A percentile compares a stretch with the other conserved stretches of the same genome.
These are phyloP conservation scores for Nigrograna mackinnonii DNA, from an alignment of 2,329 filamentous ascomycete genomes.

Conservation along the genomic window DNA sequence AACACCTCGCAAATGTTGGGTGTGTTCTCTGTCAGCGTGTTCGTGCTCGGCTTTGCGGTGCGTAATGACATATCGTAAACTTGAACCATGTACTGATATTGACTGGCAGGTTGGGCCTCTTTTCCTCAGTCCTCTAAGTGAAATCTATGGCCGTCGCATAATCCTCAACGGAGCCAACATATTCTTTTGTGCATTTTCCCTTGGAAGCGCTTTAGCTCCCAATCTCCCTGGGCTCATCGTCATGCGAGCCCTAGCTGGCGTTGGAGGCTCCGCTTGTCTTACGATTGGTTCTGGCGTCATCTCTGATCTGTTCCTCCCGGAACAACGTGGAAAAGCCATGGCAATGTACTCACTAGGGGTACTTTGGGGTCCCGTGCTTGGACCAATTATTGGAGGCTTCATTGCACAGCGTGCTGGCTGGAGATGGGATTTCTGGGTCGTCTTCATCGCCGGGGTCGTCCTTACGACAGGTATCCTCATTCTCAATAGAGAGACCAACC, in stretches of 20 bases:
- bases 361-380: constrained; percentile 35
- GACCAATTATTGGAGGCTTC: constrained; percentile 39
- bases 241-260: constrained; percentile 36
- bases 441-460: constrained; percentile 27
- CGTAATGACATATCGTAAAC: constrained; percentile 3
- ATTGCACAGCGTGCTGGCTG: constrained; percentile 38
- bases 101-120: constrained; percentile 27
- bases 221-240: constrained; percentile 36
- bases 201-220: constrained; percentile 44
- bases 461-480: constrained; percentile 37
- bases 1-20: constrained; percentile 34
- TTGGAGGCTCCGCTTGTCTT: constrained; percentile 34
- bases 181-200: constrained; percentile 56
- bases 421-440: constrained; percentile 41
- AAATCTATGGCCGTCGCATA: constrained; percentile 38
- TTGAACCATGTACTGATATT: background rate
- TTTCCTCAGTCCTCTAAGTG: constrained; percentile 35
- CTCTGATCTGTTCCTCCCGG: constrained; percentile 35
- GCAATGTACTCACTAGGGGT: constrained; percentile 33
- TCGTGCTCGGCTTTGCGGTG: constrained; percentile 37
- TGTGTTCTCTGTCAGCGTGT: constrained; percentile 38
- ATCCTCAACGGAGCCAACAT: constrained; percentile 45
- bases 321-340: constrained; percentile 36
- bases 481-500: constrained; percentile 53
- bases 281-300: constrained; percentile 41